These are phyloP conservation scores for Trypanosoma platydactyli DNA, from an alignment of 208 protist genomes.

Conservation along the genomic window DNA sequence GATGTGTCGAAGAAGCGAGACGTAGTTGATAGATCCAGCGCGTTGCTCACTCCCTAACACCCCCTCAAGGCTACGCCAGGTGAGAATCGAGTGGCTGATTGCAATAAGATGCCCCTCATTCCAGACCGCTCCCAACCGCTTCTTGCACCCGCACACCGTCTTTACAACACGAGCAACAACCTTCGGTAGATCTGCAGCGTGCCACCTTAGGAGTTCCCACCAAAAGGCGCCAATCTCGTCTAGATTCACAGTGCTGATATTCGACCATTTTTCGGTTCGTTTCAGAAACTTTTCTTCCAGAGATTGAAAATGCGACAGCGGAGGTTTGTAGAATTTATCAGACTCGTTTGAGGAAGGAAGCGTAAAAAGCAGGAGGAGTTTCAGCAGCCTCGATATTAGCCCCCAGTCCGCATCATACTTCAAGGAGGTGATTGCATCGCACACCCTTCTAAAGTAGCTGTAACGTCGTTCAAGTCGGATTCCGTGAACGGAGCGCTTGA, in stretches of 20 bases:
- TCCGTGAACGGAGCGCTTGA: slow-evolving; percentile 17
- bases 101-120: slow-evolving; percentile 26
- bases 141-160: not conserved
- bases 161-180: slow-evolving; percentile 26
- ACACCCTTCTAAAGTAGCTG: slow-evolving; percentile 11
- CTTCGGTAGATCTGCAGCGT: slow-evolving; percentile 26
- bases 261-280: slow-evolving; percentile 23
- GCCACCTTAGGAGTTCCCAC: slow-evolving; percentile 27
- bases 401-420: not conserved
- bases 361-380: slow-evolving; percentile 16
- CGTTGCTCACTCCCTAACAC: slow-evolving; percentile 8
- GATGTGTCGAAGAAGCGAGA: slow-evolving; percentile 10
- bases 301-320: slow-evolving; percentile 7
- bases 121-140: slow-evolving; percentile 10
- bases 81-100: slow-evolving; percentile 9
- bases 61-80: slow-evolving; percentile 20
- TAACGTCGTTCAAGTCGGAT: slow-evolving; percentile 6
- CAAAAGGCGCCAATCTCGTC: slow-evolving; percentile 18
- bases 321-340: slow-evolving; percentile 13
- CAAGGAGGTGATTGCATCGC: not conserved
- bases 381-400: not conserved
- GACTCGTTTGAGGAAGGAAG: slow-evolving; percentile 5
- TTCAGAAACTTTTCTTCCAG: slow-evolving; percentile 16
- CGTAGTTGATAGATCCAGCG: slow-evolving; percentile 12
- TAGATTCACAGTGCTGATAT: not conserved